These are phyloP conservation scores for Hirschioporus abietinus DNA, from an alignment of 768 basidiomycete species.

Conservation along the genomic window DNA sequence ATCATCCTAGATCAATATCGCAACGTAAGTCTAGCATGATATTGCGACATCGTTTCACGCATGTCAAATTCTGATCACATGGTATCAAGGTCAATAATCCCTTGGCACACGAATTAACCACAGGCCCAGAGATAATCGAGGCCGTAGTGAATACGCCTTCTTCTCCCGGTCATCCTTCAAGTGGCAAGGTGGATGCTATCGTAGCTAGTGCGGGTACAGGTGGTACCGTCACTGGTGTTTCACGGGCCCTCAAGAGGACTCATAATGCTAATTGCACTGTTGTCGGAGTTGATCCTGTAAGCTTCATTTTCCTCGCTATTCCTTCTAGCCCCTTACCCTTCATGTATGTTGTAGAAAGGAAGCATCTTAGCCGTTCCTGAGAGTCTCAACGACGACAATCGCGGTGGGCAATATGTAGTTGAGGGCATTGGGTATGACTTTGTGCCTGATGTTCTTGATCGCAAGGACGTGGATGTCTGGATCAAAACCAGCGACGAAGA, in stretches of 20 bases:
- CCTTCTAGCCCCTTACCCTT: conserved; percentile 11
- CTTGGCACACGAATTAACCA: conserved; percentile 83
- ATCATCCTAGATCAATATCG: conserved; percentile 93
- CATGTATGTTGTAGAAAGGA: conserved; percentile 55
- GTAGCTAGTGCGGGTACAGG: conserved; percentile 91
- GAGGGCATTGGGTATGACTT: conserved; percentile 99
- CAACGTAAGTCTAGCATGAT: conserved; percentile 44
- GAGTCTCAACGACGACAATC: conserved; percentile 48
- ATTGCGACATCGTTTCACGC: background rate
- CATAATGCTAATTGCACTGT: conserved; percentile 71
- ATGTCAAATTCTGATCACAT: conserved; percentile 12
- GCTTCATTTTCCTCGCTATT: conserved; percentile 21
- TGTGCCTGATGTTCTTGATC: conserved; percentile 80
- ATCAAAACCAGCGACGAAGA: conserved; percentile 81
- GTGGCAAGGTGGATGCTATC: conserved; percentile 73
- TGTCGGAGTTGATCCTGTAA: conserved; percentile 88
- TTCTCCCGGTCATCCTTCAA: conserved; percentile 51
- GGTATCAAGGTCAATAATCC: conserved; percentile 68
- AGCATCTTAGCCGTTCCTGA: conserved; percentile 81
- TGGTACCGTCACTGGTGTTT: conserved; percentile 88
- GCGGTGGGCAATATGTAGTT: conserved; percentile 59
- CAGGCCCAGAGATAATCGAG: conserved; percentile 88
- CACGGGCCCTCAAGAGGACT: conserved; percentile 69
- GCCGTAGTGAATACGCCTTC: conserved; percentile 65
- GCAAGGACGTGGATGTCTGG: conserved; percentile 68